Evolutionary conservation across 495 filamentous ascomycete species (phyloP).

Genomic region (Oidiodendron maius): DNA sequence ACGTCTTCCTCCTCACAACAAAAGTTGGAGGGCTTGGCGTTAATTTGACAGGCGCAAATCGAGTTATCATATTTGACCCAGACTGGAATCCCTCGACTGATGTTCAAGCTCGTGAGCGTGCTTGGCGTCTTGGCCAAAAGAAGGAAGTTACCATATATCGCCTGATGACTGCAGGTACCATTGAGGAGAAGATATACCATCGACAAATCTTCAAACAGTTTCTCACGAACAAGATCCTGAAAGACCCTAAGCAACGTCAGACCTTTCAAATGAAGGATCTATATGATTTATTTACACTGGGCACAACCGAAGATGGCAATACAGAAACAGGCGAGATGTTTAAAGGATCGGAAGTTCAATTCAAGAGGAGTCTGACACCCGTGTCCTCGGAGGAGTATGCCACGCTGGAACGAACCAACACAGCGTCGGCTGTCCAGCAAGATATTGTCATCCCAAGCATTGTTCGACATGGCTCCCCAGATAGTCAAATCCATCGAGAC

Average conservation of each 20-base stretch:
- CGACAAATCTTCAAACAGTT: constrained; percentile 98
- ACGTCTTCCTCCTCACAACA: constrained; percentile 90
- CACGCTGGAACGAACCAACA: constrained; percentile 8
- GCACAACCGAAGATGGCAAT: constrained; percentile 55
- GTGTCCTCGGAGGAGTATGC: constrained; percentile 29
- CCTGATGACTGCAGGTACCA: constrained; percentile 93
- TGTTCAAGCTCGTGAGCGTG: constrained; percentile 89
- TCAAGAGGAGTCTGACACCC: constrained; percentile 29
- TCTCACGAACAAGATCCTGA: constrained; percentile 87
- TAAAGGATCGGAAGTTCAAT: constrained; percentile 71
- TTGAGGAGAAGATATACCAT: constrained; percentile 98
- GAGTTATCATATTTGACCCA: constrained; percentile 95
- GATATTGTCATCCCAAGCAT: constrained; percentile 33
- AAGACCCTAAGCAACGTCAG: constrained; percentile 83
- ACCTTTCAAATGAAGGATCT: constrained; percentile 81
- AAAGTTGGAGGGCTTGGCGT: constrained; percentile 91
- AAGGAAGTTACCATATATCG: constrained; percentile 90
- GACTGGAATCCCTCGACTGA: constrained; percentile 98
- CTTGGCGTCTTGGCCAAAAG: constrained; percentile 93
- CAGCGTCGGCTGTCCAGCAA: constrained; percentile 8
- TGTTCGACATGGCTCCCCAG: background rate
- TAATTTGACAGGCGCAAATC: constrained; percentile 89
- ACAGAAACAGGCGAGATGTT: constrained; percentile 86
- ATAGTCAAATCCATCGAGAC: constrained; percentile 12
- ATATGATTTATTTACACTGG: constrained; percentile 85